A percentile compares a stretch with the other conserved stretches of the same genome.
phyloP scores from a whole-genome alignment of 192 early-diverging fungal species.

The Podila minutissima region DNA sequence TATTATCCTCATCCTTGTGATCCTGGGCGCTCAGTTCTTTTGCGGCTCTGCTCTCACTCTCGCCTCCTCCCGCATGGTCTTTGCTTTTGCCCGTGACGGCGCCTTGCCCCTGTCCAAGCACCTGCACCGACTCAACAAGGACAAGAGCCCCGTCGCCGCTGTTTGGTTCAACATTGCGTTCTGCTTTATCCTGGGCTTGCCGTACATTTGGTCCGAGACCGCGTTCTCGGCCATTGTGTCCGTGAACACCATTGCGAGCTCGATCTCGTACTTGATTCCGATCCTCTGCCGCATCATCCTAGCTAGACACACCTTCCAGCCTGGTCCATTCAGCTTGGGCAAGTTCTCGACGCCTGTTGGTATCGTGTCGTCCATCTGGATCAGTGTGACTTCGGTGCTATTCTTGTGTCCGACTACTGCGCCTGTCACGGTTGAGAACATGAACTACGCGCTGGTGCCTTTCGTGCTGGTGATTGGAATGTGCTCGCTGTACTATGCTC shows the following conservation, averaged over 20 bases:
- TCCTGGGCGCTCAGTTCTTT: constrained; percentile 59
- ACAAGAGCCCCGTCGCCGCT: constrained; percentile 56
- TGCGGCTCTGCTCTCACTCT: constrained; percentile 57
- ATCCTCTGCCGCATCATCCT: constrained; percentile 57
- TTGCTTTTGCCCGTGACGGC: constrained; percentile 65
- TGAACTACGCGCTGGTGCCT: constrained; percentile 58
- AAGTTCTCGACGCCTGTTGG: constrained; percentile 52
- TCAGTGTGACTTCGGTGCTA: constrained; percentile 53
- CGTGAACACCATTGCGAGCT: constrained; percentile 65
- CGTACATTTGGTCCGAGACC: constrained; percentile 58
- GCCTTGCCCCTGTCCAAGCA: constrained; percentile 60
- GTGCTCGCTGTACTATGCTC: constrained; percentile 54
- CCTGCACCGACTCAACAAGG: constrained; percentile 54
- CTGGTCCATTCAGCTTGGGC: constrained; percentile 59
- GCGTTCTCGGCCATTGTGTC: constrained; percentile 65
- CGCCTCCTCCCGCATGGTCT: constrained; percentile 65
- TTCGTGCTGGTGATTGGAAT: constrained; percentile 58
- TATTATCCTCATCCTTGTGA: constrained; percentile 56
- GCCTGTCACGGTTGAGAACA: constrained; percentile 56
- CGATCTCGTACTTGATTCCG: constrained; percentile 60
- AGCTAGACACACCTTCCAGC: constrained; percentile 55
- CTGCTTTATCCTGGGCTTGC: constrained; percentile 58
- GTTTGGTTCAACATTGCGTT: constrained; percentile 64
- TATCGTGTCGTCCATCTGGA: constrained; percentile 49
- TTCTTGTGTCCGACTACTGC: constrained; percentile 57